A percentile compares a stretch with the other conserved stretches of the same genome.
Conservation (phyloP, 306 rosid species). For the Cicer yamashitae region DNA sequence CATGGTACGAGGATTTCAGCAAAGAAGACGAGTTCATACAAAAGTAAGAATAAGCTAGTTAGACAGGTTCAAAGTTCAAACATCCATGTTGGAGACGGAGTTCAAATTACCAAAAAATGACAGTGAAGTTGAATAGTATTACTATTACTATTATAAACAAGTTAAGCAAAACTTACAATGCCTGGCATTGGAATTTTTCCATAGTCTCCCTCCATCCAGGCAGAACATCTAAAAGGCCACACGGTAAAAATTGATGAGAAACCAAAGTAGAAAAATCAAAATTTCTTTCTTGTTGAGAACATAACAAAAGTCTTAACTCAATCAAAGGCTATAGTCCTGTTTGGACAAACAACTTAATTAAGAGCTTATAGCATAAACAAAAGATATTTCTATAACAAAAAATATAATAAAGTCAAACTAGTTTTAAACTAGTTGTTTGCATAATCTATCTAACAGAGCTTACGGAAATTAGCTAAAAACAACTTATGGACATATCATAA, state of each 20-base stretch:
- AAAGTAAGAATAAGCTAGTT: too few species aligned
- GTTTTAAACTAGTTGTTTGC: too few species aligned
- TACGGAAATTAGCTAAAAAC: too few species aligned
- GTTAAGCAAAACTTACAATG: constrained; percentile 63
- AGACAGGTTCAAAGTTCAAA: background rate
- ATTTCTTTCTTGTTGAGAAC: background rate
- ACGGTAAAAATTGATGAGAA: constrained; percentile 1
- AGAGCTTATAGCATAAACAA: too few species aligned
- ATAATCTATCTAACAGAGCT: too few species aligned
- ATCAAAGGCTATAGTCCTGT: background rate
- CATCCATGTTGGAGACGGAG: background rate
- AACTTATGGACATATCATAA: too few species aligned
- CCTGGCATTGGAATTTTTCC: constrained; percentile 77
- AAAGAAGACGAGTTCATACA: too few species aligned
- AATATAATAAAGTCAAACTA: too few species aligned
- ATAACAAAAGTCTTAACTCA: background rate
- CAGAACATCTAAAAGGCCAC: constrained; percentile 57
- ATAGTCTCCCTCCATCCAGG: constrained; percentile 86
- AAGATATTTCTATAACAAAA: too few species aligned
- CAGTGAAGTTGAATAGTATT: background rate
- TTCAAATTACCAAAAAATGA: background rate
- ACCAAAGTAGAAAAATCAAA: background rate
- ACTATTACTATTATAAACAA: background rate
- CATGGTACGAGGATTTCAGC: too few species aligned
- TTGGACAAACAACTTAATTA: too few species aligned